These are phyloP conservation scores for Colletotrichum sp. DNA, from an alignment of 2,329 filamentous ascomycete genomes.

Conservation along the genomic window DNA sequence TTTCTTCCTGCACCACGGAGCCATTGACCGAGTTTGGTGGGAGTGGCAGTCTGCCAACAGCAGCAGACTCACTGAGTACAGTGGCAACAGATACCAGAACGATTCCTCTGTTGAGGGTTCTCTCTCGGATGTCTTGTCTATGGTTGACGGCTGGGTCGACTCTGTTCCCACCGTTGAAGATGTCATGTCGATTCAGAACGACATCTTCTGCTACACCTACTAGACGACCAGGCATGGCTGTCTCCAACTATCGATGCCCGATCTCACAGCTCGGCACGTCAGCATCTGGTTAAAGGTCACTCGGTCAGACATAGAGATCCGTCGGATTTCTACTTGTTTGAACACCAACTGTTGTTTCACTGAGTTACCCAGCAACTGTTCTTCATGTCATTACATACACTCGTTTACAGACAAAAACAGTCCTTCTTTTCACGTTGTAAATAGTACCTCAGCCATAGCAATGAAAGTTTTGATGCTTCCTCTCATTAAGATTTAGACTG, in stretches of 20 bases:
- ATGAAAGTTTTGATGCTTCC: neutral
- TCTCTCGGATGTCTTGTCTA: neutral
- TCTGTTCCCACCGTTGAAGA: neutral
- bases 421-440: neutral
- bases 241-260: neutral
- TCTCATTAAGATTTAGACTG: neutral
- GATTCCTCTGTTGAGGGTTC: neutral
- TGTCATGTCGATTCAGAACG: neutral
- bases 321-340: no score
- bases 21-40: slow-evolving; percentile 30
- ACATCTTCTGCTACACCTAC: neutral
- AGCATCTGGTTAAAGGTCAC: neutral
- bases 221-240: neutral
- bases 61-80: neutral
- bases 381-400: neutral
- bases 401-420: neutral
- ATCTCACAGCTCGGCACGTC: neutral
- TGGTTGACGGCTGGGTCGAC: neutral
- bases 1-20: slow-evolving; percentile 33
- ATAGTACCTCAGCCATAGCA: neutral
- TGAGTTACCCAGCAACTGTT: neutral
- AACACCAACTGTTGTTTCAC: neutral
- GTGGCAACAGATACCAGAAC: neutral
- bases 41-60: slow-evolving; percentile 24
- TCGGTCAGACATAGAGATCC: neutral